phyloP scores from a whole-genome alignment of 2,329 filamentous ascomycete genomes.

The Nannizziopsis barbatae region DNA sequence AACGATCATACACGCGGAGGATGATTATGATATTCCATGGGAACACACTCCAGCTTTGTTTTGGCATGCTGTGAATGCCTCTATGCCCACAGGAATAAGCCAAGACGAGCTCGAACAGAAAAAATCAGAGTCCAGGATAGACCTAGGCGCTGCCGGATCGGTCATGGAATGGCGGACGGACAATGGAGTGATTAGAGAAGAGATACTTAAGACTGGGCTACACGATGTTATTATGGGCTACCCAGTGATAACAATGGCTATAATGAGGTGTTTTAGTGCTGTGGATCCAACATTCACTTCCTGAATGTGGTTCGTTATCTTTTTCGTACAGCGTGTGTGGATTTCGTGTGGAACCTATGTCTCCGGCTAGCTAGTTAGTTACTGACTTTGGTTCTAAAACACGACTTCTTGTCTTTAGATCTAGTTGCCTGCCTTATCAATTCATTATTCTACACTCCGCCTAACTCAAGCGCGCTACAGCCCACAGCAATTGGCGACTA shows the following conservation, averaged over 20 bases:
- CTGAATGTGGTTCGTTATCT: too few species aligned
- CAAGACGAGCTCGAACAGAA: slow-evolving; percentile 38
- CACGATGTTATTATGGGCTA: slow-evolving; percentile 51
- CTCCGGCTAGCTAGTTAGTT: too few species aligned
- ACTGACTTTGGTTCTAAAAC: too few species aligned
- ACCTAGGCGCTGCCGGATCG: slow-evolving; percentile 42
- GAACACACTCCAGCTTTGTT: slow-evolving; percentile 41
- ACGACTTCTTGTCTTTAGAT: too few species aligned
- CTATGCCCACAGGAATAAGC: slow-evolving; percentile 26
- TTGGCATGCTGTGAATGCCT: slow-evolving; percentile 46
- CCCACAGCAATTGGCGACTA: too few species aligned
- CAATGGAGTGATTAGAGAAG: slow-evolving; percentile 42
- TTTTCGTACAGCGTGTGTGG: too few species aligned
- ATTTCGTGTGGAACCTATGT: too few species aligned
- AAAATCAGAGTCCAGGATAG: slow-evolving; percentile 31
- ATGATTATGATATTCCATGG: slow-evolving; percentile 28
- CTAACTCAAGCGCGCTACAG: too few species aligned
- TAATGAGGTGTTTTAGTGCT: too few species aligned
- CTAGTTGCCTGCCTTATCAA: too few species aligned
- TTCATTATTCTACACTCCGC: too few species aligned
- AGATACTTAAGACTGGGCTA: slow-evolving; percentile 46
- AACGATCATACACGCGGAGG: slow-evolving; percentile 28
- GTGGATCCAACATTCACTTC: too few species aligned
- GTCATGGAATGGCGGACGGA: slow-evolving; percentile 39
- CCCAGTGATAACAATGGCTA: slow-evolving; percentile 42